Evolutionary conservation across 2,329 filamentous ascomycete genomes (phyloP), one percentile per base, ranked within the genome.

Genomic region (Ceratocystis alfenasii): DNA sequence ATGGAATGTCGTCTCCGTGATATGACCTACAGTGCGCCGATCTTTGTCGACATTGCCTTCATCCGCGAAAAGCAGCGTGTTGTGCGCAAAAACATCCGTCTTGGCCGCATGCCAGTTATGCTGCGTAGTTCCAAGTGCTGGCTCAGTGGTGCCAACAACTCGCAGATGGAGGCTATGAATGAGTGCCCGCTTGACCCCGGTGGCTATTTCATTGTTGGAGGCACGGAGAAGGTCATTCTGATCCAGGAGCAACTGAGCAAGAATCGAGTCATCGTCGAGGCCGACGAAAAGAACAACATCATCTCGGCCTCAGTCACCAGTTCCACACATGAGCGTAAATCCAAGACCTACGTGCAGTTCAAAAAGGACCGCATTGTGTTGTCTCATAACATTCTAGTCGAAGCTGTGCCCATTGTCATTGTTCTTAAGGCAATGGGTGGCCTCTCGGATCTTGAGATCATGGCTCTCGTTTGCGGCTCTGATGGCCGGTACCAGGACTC

Each of bases 231-330:
- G 79, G 94, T 99, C 71, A 99, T 99, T 73, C 79, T 99, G 55
- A 95, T 99, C 15, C 94, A 99, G 75, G 95, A 99, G 74, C 94
- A 99, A 77, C 79, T 99, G 73, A 99, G 94, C 82, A 99, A 99
- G 82, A 99, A 99, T 76, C 86, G 94, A 78, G 89, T 99, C 72
- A 96, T 99, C 74, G 93, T 99, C 17, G 95, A 99, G 76, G 87
- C 90, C 65, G 89, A 93, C 71, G 82, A 87, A 64, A 95, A 95
- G 78, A 97, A 96, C 76, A 89, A 89, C 68, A 86, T 95, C 69
- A 93, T 97, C 66, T 90, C 93, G 70, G 94, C 95, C 46, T 97
- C 94, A 1, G 94, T 97, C 36, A 99, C 92, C 6, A 95, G 92
- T 84, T 96, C 94, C 36, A 97, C 95, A 1, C 91, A 96, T 75